Evolutionary conservation across 192 early-diverging fungal species (phyloP).

Genomic region (Linderina pennispora): DNA sequence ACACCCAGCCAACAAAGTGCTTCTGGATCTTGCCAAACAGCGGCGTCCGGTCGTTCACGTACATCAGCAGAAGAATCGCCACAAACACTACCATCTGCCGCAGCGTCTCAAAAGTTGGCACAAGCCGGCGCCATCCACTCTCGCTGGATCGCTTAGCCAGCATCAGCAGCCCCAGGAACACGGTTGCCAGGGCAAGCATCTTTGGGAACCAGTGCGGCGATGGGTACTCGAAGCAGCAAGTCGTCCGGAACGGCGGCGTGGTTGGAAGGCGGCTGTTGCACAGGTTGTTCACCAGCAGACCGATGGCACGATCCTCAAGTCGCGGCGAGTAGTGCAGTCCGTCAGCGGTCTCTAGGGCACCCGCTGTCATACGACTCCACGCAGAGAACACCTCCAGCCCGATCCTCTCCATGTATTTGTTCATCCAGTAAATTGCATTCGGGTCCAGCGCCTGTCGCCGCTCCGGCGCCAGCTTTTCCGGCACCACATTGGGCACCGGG

Average conservation of each 20-base stretch:
- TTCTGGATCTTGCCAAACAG: slow-evolving; percentile 66
- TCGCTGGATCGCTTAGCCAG: too few species aligned
- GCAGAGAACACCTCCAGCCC: slow-evolving; percentile 44
- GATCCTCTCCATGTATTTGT: slow-evolving; percentile 44
- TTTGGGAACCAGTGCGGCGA: slow-evolving; percentile 38
- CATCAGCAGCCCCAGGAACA: slow-evolving; percentile 13
- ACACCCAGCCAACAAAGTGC: slow-evolving; percentile 42
- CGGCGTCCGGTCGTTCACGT: slow-evolving; percentile 61
- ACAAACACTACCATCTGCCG: slow-evolving; percentile 50
- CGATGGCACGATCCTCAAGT: slow-evolving; percentile 47
- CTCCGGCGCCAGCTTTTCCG: slow-evolving; percentile 43
- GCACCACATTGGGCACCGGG: slow-evolving; percentile 42
- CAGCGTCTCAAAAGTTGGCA: slow-evolving; percentile 41
- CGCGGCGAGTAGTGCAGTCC: slow-evolving; percentile 60
- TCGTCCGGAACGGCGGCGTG: slow-evolving; percentile 45
- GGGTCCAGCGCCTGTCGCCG: slow-evolving; percentile 44
- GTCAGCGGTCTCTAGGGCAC: slow-evolving; percentile 48
- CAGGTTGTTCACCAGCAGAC: slow-evolving; percentile 55
- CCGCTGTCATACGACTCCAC: slow-evolving; percentile 48
- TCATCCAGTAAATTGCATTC: slow-evolving; percentile 47
- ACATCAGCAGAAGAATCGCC: slow-evolving; percentile 53
- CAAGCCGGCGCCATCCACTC: neutral
- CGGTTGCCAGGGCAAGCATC: slow-evolving; percentile 17
- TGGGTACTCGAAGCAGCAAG: slow-evolving; percentile 58
- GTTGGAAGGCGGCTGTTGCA: slow-evolving; percentile 50